Evolutionary conservation across 257 asterid species (phyloP).

Genomic region (Phtheirospermum japonicum): DNA sequence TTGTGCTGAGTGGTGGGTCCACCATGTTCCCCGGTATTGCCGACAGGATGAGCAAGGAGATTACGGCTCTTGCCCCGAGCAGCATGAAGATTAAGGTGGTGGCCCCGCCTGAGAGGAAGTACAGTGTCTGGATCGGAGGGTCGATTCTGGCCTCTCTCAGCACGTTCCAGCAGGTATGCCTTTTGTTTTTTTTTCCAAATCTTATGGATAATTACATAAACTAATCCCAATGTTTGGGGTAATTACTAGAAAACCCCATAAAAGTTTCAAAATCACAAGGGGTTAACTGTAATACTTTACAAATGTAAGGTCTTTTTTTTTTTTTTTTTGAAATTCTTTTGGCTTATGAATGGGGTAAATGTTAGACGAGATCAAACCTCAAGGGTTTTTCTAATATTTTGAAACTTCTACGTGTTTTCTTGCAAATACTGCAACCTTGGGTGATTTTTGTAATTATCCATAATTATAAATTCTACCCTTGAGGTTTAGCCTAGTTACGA

Average conservation of each 20-base stretch:
- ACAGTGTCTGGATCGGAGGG: constrained; percentile 49
- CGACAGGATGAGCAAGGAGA: constrained; percentile 46
- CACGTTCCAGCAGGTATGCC: constrained; percentile 48
- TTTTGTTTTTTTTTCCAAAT: neutral
- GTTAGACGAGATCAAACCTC: no score
- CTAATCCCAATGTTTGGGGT: neutral
- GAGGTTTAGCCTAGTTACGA: no score
- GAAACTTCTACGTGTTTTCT: no score
- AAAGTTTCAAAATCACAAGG: neutral
- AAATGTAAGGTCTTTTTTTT: no score
- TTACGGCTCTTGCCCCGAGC: constrained; percentile 43
- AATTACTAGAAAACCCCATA: no score
- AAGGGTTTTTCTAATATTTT: no score
- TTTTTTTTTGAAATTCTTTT: no score
- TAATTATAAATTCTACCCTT: no score
- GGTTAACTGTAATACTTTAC: neutral
- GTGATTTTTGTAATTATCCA: no score
- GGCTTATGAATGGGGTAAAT: neutral
- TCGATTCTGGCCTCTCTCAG: constrained; percentile 48
- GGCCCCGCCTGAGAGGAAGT: constrained; percentile 46
- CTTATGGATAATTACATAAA: neutral
- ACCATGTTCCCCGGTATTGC: constrained; percentile 43
- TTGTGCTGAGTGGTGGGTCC: constrained; percentile 49
- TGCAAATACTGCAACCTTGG: no score
- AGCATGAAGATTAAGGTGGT: constrained; percentile 49